Evolutionary conservation across 768 basidiomycete species (phyloP), one percentile per base, ranked within the genome.

Genomic region (Trametes maxima): DNA sequence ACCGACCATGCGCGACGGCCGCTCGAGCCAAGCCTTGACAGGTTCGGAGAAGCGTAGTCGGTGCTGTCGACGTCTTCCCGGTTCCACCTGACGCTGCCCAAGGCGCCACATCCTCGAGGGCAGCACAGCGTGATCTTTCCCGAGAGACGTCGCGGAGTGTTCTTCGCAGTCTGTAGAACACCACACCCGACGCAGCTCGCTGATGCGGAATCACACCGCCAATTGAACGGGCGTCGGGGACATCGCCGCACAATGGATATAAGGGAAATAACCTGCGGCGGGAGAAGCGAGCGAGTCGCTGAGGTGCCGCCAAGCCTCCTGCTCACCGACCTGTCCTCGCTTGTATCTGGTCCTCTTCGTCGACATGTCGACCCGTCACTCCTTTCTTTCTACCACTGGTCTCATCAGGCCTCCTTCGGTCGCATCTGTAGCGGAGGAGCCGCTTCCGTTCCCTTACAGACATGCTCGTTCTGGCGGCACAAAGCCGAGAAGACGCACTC

Each of bases 331-430:
- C 64, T 66, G 65, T 49, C 69, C 63, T 75, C 47, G 74, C 78
- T 53, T 76, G 78, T 66, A 68, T 69, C 54, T 72, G 71, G 56
- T 48, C 40, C 24, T 24, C 19, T 19, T 50, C 49, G 42, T 39
- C 60, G 11, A 7, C 4, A 73, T 73, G 70, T 65, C 72, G n/a
- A 65, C 61, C 39, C 72, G 72, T 35, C 70, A 67, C 75, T 82
- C 68, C 72, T 80, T 68, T 78, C 78, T 66, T 75, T 83, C 72
- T 72, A 81, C 70, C 69, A 67, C 70, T 3, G 67, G 72, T 24
- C 67, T 73, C 7, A 51, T 73, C 45, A 62, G 67, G 49, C 57
- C 62, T 10, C 24, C 43, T 19, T 64, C 62, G n/a, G 57, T 48
- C 44, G 40, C 65, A 3, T 68, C 67, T 7, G 45, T 49, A 8